Base-by-base conservation (phyloP, 768 basidiomycete species). In the Calocera cornea region DNA sequence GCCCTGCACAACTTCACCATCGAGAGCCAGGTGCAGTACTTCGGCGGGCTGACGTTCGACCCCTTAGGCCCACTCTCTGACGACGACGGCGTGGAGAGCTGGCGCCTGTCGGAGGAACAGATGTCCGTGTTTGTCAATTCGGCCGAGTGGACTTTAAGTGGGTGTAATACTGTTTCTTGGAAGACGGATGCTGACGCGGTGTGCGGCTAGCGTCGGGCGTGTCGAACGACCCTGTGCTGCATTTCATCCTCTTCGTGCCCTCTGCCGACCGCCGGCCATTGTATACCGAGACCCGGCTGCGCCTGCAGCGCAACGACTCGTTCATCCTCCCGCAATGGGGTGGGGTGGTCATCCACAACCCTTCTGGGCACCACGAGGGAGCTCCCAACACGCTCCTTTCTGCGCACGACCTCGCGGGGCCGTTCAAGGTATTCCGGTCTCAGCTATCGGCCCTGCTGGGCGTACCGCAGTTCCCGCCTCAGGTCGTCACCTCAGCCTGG, bases 281-380 rank as follows among this genome's bases (percentile, higher is more conserved):
- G 68, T 77, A 78, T 34, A 86, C 97, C 27, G 77, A 88, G 10
- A 79, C 85, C 67, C 68, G 79, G 24, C 75, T 83, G 69, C 83
- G 88, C 83, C 71, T 69, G 75, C 44, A 41, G 19, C 33, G 47
- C 24, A 24, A 29, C 54, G 33, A 79, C 64, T 84, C 92, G 8
- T 97, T 98, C 79, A 82, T 95, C 22, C 80, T 95, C 0, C 95
- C 95, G 0, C 95, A 98, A 75, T 95, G 91, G 87, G 95, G 95
- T 36, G 87, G 92, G 27, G 87, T 98, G 65, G 83, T 88, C 67
- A 82, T 98, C 68, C 78, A 84, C 71, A 92, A 94, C 74, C 83
- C 84, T 36, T 67, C 75, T 1, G 63, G 8, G 22, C 3, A 19
- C 64, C 22, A 49, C 68, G 49, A 70, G 64, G 65, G 69, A 68